Percentiles rank a stretch among this genome's conserved stretches.
Conservation (phyloP, 2,329 filamentous ascomycete species). For the Ceratocystis ficicola region DNA sequence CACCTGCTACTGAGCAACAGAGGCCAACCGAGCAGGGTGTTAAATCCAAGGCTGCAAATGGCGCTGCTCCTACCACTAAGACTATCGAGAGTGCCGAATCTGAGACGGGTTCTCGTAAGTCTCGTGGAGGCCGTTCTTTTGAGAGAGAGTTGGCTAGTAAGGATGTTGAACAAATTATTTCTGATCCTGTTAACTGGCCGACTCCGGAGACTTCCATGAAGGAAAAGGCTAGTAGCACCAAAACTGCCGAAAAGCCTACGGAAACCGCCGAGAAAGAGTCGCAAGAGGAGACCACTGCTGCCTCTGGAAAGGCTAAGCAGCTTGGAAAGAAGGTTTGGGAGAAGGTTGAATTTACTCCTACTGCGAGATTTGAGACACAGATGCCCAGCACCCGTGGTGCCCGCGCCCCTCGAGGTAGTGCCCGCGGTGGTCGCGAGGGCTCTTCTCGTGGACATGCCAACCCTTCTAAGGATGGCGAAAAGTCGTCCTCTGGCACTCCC, state of each 20-base stretch:
- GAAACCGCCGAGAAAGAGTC: constrained; percentile 51
- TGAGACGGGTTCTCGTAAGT: constrained; percentile 26
- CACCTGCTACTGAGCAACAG: constrained; percentile 25
- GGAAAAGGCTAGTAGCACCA: constrained; percentile 49
- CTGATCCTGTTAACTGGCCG: constrained; percentile 72
- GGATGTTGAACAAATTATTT: constrained; percentile 19
- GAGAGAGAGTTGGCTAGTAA: constrained; percentile 14
- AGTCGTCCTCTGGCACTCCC: constrained; percentile 27
- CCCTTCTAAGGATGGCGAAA: constrained; percentile 31
- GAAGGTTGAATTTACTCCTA: constrained; percentile 67
- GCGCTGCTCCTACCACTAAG: constrained; percentile 23
- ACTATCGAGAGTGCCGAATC: constrained; percentile 30
- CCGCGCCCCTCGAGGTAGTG: constrained; percentile 37
- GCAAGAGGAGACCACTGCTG: constrained; percentile 39
- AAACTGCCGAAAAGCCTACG: constrained; percentile 53
- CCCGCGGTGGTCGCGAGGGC: constrained; percentile 29
- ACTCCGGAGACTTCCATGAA: constrained; percentile 64
- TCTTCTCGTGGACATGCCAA: constrained; percentile 26
- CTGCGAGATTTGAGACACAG: constrained; percentile 76
- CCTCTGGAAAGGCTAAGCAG: constrained; percentile 39
- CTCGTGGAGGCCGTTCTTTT: constrained; percentile 34
- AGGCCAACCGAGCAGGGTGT: constrained; percentile 38
- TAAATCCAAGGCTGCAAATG: constrained; percentile 32
- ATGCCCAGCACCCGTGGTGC: constrained; percentile 44
- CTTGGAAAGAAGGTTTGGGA: constrained; percentile 71